Base-by-base conservation (phyloP, 495 filamentous ascomycete genomes). In the Aspergillus panamensis region DNA sequence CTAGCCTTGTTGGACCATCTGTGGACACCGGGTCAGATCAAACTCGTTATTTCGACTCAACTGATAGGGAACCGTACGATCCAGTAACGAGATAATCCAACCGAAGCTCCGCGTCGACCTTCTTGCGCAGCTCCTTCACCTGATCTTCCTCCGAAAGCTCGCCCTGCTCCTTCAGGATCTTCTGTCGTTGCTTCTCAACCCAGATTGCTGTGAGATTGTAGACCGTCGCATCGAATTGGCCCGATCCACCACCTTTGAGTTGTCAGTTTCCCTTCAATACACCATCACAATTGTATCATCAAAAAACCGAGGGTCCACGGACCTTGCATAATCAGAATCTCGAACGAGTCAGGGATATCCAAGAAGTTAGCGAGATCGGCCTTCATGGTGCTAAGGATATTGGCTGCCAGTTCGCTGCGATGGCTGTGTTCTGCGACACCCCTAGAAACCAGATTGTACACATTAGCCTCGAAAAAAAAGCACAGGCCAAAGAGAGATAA, bases 21-120 rank as follows among this genome's bases (percentile, higher is more conserved):
- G 43, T 33, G 47, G 7, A 40, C 19, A 48, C 20, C 5, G 9
- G 9, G 37, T 66, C 55, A 66, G 57, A 29, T 45, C 8, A 12
- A 1, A 25, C 3, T 19, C 19, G 6, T 14, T 16, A 6, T 12
- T 43, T 9, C 1, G 0, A 16, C 25, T 3, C n/a, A 20, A 30
- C 33, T 44, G 39, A 20, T 5, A 19, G 9, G n/a, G 42, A 16
- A n/a, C 55, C 62, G 45, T 48, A 21, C 58, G 84, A 83, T 57
- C 93, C 92, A 37, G 94, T 96, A 35, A 96, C 87, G 16, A 96
- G 77, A 69, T 97, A 97, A 70, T 96, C 94, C 17, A 94, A 69
- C 69, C 84, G 86, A 67, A 96, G 68, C 39, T 88, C 82, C 39
- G 82, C 70, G 48, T 84, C 76, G 1, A 91, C 77, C 45, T 84